A percentile compares a stretch with the other conserved stretches of the same genome.
These are phyloP conservation scores for Boletus pseudopeckii DNA, from an alignment of 768 basidiomycete genomes.

Conservation along the genomic window DNA sequence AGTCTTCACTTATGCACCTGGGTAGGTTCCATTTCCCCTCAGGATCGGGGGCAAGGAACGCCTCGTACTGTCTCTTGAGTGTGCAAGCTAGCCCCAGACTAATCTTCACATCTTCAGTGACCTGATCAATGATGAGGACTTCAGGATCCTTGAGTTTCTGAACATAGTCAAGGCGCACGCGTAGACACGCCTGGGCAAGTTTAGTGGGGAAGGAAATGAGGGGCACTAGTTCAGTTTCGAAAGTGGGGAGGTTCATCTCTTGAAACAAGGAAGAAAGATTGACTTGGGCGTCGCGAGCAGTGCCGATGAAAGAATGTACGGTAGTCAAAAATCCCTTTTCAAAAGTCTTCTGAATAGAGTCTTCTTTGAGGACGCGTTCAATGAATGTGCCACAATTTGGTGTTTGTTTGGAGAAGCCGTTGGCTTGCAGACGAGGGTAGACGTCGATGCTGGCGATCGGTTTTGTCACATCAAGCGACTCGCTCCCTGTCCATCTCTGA, in stretches of 20 bases:
- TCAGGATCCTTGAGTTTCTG: constrained; percentile 86
- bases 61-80: constrained; percentile 92
- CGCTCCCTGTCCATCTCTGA: constrained; percentile 91
- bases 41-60: constrained; percentile 83
- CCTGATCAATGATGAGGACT: constrained; percentile 88
- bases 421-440: constrained; percentile 28
- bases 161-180: constrained; percentile 85
- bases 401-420: constrained; percentile 40
- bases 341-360: constrained; percentile 92
- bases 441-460: constrained; percentile 66
- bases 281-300: constrained; percentile 84
- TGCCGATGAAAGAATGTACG: constrained; percentile 81
- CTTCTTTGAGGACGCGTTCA: constrained; percentile 92
- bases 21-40: constrained; percentile 87
- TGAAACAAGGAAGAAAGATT: constrained; percentile 71
- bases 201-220: constrained; percentile 96
- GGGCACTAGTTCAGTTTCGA: constrained; percentile 83
- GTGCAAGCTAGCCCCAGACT: constrained; percentile 90
- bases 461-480: constrained; percentile 83
- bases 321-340: constrained; percentile 86
- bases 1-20: constrained; percentile 84
- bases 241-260: constrained; percentile 88
- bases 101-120: constrained; percentile 88
- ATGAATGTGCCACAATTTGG: constrained; percentile 83
- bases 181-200: constrained; percentile 87